phyloP scores from a whole-genome alignment of 345 rosid species.

The Lepidium africanum region DNA sequence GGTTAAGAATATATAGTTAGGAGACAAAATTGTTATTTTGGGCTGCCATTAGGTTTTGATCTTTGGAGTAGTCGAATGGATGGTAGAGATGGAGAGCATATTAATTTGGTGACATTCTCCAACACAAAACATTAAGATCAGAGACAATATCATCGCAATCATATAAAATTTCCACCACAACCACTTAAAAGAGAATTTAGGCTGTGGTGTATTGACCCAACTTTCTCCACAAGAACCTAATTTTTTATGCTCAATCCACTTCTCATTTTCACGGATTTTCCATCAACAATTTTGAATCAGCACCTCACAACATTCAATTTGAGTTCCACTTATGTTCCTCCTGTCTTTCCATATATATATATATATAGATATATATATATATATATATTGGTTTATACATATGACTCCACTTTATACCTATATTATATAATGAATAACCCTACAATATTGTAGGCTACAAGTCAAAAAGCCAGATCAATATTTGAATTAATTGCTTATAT shows the following conservation, averaged over 20 bases:
- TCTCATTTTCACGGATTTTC: slow-evolving; percentile 34
- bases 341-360: slow-evolving; percentile 1
- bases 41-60: not conserved
- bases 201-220: slow-evolving; percentile 50
- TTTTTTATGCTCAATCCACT: slow-evolving; percentile 31
- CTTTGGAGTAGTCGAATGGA: slow-evolving; percentile 14
- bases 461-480: slow-evolving; percentile 16
- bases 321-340: slow-evolving; percentile 20
- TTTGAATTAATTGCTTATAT: slow-evolving; percentile 3
- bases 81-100: slow-evolving; percentile 17
- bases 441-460: slow-evolving; percentile 9
- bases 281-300: slow-evolving; percentile 31
- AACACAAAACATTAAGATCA: slow-evolving; percentile 14
- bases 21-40: not conserved
- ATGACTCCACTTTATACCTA: not conserved
- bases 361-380: not conserved
- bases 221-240: slow-evolving; percentile 35
- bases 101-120: slow-evolving; percentile 22
- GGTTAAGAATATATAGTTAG: no score
- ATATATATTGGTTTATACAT: not conserved
- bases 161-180: slow-evolving; percentile 34
- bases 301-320: slow-evolving; percentile 27
- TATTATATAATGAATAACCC: not conserved
- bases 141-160: slow-evolving; percentile 27
- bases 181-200: slow-evolving; percentile 19